Base-by-base conservation (phyloP, 2,329 filamentous ascomycete species). In the Arthrinium phaeospermum region DNA sequence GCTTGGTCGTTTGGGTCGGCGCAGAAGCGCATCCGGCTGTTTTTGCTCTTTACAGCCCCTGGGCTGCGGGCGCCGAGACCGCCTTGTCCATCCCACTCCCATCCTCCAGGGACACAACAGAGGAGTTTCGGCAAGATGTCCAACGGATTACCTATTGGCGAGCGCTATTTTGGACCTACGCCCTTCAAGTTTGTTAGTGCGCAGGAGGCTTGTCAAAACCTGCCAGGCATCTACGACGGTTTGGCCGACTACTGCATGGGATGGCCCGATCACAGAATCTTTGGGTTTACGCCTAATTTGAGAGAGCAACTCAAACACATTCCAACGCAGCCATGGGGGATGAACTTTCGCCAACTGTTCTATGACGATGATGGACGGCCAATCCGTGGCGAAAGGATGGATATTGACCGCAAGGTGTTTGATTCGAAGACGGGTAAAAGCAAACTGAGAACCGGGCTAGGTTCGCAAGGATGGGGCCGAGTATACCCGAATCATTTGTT, bases 21-120 rank as follows among this genome's bases (percentile, higher is more conserved):
- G 0, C 93, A 96, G 78, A 84, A 82, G 3, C 88, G 94, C 5
- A 88, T 86, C 3, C 86, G 94, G 8, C 84, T 96, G 0, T 94
- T 97, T 73, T 85, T 96, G 1, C 84, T 88, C 2, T 92, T 95
- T 73, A 89, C 93, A 0, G 92, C 92, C 0, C 92, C 93, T 0
- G 91, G 90, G 0, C 81, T 89, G 3, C 80, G 79, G 1, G 87
- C 92, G 0, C 89, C 93, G 0, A 78, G 82, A 0, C 82, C 85
- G 2, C 93, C 92, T 0, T 74, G 80, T 0, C 84, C 88, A 0
- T 93, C 92, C 0, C 93, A 96, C 77, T 88, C 88, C 0, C 90
- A 92, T 72, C 89, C 89, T 0, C 74, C 81, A 0, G 67, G 70
- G 0, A 81, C 78, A 0, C 75, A 19, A 1, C 72, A 74, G 0